phyloP scores from a whole-genome alignment of 2,329 filamentous ascomycete genomes.

The Monosporascus cannonballus region DNA sequence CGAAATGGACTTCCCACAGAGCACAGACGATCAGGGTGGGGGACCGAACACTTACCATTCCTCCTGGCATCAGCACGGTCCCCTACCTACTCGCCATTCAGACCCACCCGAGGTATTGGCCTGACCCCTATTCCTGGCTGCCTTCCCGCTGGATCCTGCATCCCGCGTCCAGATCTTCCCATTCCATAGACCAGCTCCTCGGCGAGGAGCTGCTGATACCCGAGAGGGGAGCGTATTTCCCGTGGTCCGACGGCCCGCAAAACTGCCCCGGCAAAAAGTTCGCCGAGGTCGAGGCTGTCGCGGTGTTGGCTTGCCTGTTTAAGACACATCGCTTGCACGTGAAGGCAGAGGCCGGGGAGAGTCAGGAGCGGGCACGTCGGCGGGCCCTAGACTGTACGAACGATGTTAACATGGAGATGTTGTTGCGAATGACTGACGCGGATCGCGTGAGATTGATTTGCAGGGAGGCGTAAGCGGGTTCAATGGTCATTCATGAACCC shows the following conservation, averaged over 20 bases:
- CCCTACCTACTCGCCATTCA: slow-evolving; percentile 7
- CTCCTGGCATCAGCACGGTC: neutral
- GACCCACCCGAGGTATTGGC: slow-evolving; percentile 10
- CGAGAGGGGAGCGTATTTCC: slow-evolving; percentile 8
- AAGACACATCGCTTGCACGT: slow-evolving; percentile 5
- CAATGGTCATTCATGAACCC: too few relatives aligned
- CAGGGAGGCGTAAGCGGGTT: neutral
- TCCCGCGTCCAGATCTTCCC: neutral
- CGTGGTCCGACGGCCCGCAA: slow-evolving; percentile 16
- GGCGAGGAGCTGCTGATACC: slow-evolving; percentile 6
- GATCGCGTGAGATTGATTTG: slow-evolving; percentile 11
- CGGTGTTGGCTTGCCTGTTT: slow-evolving; percentile 13
- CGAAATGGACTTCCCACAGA: neutral
- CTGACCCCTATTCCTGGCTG: slow-evolving; percentile 2
- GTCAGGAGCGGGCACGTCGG: slow-evolving; percentile 1
- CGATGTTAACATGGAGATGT: slow-evolving; percentile 14
- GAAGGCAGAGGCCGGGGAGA: slow-evolving; percentile 6
- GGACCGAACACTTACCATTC: slow-evolving; percentile 2
- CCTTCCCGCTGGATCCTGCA: slow-evolving; percentile 9
- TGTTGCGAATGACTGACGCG: slow-evolving; percentile 14
- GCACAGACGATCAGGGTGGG: slow-evolving; percentile 1
- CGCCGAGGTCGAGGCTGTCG: slow-evolving; percentile 14
- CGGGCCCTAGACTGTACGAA: slow-evolving; percentile 9
- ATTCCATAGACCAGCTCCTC: neutral
- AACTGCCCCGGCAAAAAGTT: slow-evolving; percentile 17